Percentiles rank a stretch among this genome's conserved stretches.
Evolutionary conservation across 2,329 filamentous ascomycete species (phyloP).

Genomic region (Pseudovirgaria hyperparasitica): DNA sequence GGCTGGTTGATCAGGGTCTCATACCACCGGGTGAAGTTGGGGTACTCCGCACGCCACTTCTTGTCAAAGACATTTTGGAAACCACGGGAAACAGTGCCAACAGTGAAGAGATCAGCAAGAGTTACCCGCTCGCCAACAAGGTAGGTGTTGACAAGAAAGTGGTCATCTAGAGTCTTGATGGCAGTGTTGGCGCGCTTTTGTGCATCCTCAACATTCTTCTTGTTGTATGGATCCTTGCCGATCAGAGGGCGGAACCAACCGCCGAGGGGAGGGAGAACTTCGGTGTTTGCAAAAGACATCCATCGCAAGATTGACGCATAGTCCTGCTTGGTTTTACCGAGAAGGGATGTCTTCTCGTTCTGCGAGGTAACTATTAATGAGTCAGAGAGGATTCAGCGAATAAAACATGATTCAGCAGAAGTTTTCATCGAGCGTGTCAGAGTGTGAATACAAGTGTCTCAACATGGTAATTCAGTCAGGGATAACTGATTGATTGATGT

Average conservation of each 20-base stretch:
- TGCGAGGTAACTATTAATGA: slow-evolving; percentile 75
- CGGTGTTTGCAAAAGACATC: slow-evolving; percentile 92
- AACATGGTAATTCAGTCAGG: slow-evolving; percentile 95
- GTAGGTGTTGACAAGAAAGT: slow-evolving; percentile 88
- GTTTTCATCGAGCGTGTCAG: slow-evolving; percentile 39
- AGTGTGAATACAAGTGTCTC: slow-evolving; percentile 65
- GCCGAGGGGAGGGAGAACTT: slow-evolving; percentile 62
- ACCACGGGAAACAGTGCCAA: slow-evolving; percentile 67
- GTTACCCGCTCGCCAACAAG: slow-evolving; percentile 96
- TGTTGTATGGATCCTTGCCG: slow-evolving; percentile 83
- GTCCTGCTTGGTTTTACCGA: slow-evolving; percentile 99
- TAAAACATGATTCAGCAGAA: slow-evolving; percentile 8
- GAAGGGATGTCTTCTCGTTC: slow-evolving; percentile 98
- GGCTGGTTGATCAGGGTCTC: slow-evolving; percentile 87
- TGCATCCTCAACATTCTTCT: slow-evolving; percentile 83
- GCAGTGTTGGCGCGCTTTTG: slow-evolving; percentile 56
- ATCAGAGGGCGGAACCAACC: slow-evolving; percentile 79
- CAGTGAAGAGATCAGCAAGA: slow-evolving; percentile 82
- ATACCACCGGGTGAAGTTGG: slow-evolving; percentile 86
- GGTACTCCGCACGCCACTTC: slow-evolving; percentile 70
- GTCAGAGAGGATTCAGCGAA: slow-evolving; percentile 12
- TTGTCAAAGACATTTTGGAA: slow-evolving; percentile 94
- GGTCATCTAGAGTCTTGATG: slow-evolving; percentile 64
- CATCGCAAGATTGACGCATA: slow-evolving; percentile 96
- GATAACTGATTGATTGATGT: slow-evolving; percentile 46